A percentile compares a stretch with the other conserved stretches of the same genome.
These are phyloP conservation scores for Rhododendron griersonianum DNA, from an alignment of 148 eudicot species.

Conservation along the genomic window DNA sequence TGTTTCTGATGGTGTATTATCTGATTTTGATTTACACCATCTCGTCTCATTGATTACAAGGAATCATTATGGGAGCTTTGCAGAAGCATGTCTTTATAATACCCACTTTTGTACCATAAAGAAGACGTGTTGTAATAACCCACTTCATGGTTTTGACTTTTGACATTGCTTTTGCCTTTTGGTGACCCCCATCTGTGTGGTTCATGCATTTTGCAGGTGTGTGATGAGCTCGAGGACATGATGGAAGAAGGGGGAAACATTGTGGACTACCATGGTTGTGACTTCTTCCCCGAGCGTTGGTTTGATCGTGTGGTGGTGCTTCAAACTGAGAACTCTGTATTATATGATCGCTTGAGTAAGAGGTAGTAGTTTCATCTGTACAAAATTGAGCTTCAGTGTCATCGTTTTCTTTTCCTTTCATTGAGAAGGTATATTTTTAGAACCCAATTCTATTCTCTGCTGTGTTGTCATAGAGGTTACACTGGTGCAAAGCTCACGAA, in stretches of 20 bases:
- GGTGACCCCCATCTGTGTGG: neutral
- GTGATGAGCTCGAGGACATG: constrained; percentile 90
- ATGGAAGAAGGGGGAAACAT: constrained; percentile 90
- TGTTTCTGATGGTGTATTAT: neutral
- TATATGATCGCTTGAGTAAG: constrained; percentile 77
- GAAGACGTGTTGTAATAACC: neutral
- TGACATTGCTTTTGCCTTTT: neutral
- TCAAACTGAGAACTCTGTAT: constrained; percentile 71
- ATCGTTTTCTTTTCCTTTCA: neutral
- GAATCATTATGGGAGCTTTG: neutral
- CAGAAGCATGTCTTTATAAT: neutral
- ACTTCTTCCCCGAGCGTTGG: constrained; percentile 96
- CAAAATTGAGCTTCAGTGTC: neutral
- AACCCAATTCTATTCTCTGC: neutral
- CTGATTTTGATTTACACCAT: neutral
- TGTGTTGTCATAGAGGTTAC: constrained; percentile 56
- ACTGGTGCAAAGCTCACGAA: constrained; percentile 67
- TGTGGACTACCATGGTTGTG: constrained; percentile 93
- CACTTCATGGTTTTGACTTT: neutral
- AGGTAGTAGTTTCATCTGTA: constrained; percentile 34
- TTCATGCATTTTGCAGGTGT: constrained; percentile 44
- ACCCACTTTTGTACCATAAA: neutral
- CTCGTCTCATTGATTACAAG: neutral
- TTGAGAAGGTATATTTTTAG: neutral
- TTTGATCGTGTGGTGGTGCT: constrained; percentile 89